Evolutionary conservation across 441 rosid genomes (phyloP), one percentile per base, ranked within the genome.

Genomic region (Mallotus repandus): DNA sequence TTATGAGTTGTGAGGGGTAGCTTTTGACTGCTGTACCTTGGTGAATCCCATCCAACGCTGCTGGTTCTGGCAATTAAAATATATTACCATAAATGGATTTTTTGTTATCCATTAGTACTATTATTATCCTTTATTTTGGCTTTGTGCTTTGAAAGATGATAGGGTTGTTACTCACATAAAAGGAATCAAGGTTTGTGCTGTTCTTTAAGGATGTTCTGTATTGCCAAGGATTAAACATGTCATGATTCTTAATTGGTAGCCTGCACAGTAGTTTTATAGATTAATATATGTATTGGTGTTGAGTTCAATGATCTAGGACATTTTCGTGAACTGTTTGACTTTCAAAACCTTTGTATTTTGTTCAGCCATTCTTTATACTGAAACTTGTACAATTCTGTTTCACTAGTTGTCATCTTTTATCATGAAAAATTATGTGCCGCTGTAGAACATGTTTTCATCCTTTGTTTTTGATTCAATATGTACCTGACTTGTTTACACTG

Each of bases 401-500:
- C 32, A 29, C 46, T 60, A 18, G 19, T 53, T 75, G 15, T 60
- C 13, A 12, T 60, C 48, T 58, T 70, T 54, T 9, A 2, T 69
- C 35, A 13, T 48, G 2, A 29, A 57, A 19, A 8, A 18, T 52
- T 32, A 48, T 29, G 25, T 38, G 9, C 54, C 25, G 29, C 16
- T 14, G 15, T 29, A 48, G 50, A 69, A 12, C 16, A 32, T 50
- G 32, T 67, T 19, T 58, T 2, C 45, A 45, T 48, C 21, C 19
- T 53, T 43, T 46, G 38, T 61, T 22, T 62, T 71, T 9, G 10
- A n/a, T 3, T 19, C 21, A 1, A 15, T 68, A 21, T 22, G 54
- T 48, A 35, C 21, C 63, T 80, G 55, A 77, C 56, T 52, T 75
- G 72, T 63, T 63, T 79, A 66, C 14, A 15, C 12, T 76, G 35